Percentiles rank a stretch among this genome's conserved stretches.
Conservation (phyloP, 2,329 filamentous ascomycete genomes). For the Aspergillus luchuensis region DNA sequence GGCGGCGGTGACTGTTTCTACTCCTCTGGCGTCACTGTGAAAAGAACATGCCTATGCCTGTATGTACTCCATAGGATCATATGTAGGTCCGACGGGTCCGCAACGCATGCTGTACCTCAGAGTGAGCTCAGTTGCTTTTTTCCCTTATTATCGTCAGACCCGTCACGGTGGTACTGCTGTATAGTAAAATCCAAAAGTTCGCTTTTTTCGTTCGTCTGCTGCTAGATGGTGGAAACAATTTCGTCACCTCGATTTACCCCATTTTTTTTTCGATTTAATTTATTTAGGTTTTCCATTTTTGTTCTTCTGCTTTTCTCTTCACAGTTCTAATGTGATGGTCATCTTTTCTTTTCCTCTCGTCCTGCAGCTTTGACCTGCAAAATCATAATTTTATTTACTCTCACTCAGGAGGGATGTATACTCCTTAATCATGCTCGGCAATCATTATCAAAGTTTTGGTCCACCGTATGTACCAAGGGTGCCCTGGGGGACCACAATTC, state of each 20-base stretch:
- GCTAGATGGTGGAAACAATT: background rate
- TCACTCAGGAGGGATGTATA: background rate
- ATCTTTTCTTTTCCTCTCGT: background rate
- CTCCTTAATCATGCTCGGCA: background rate
- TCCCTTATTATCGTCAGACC: conserved; percentile 5
- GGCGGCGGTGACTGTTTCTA: conserved; percentile 20
- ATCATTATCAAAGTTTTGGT: background rate
- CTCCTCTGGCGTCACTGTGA: background rate
- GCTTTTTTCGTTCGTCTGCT: background rate
- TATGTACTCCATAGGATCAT: conserved; percentile 7
- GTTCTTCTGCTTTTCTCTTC: conserved; percentile 9
- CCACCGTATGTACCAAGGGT: background rate
- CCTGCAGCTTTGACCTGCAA: background rate
- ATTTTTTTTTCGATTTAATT: background rate
- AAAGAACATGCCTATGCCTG: background rate
- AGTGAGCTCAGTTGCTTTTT: conserved; percentile 13
- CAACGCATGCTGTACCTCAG: conserved; percentile 10
- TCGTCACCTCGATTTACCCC: background rate
- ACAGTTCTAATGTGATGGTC: background rate
- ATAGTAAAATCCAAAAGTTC: background rate
- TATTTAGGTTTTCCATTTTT: conserved; percentile 10
- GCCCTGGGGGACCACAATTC: background rate
- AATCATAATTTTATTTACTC: too few species aligned
- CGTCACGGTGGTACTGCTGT: conserved; percentile 1
- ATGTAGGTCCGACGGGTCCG: conserved; percentile 12